Evolutionary conservation across 805 yeast species (phyloP), one percentile per base, ranked within the genome.

Genomic region (Candida rishiriensis): DNA sequence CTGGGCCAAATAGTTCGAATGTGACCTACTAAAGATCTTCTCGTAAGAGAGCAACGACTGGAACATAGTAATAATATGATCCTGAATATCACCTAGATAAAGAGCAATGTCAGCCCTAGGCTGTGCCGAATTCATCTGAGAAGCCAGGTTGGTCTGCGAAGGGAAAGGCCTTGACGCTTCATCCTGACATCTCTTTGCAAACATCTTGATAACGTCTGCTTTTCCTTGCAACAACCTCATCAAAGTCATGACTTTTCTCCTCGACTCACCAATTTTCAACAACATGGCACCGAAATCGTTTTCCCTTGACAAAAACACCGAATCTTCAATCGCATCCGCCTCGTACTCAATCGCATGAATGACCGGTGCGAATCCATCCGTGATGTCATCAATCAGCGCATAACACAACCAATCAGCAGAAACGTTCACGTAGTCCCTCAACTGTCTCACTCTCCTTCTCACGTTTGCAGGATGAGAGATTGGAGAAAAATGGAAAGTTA

Each of bases 181-280:
- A 66, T 89, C 97, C 57, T 85, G 90, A 65, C 97, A 89, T 56
- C 98, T 76, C 63, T 91, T 91, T 33, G 96, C 93, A 70, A 91
- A 88, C 95, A 89, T 90, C 55, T 86, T 85, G 57, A 91, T 87
- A 43, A 91, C 98, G 63, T 91, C 98, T 0, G 97, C 97, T 62
- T 91, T 91, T 51, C 96, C 96, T 34, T 91, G 81, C 40, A 91
- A 72, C 50, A 91, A 70, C 57, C 98, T 76, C 86, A 90, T 82
- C 58, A 91, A 66, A 1, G 95, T 84, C 97, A 91, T 91, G 30
- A 90, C 95, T 59, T 85, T 86, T 51, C 91, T 76, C 64, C 98
- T 78, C 10, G 95, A 80, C 61, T 88, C 90, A 47, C 97, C 97
- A 53, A 91, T 88, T 51, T 84, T 75, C 53, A 79, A 76, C 54